Conservation (phyloP, 2,329 filamentous ascomycete species). For the Penicillium sp. region DNA sequence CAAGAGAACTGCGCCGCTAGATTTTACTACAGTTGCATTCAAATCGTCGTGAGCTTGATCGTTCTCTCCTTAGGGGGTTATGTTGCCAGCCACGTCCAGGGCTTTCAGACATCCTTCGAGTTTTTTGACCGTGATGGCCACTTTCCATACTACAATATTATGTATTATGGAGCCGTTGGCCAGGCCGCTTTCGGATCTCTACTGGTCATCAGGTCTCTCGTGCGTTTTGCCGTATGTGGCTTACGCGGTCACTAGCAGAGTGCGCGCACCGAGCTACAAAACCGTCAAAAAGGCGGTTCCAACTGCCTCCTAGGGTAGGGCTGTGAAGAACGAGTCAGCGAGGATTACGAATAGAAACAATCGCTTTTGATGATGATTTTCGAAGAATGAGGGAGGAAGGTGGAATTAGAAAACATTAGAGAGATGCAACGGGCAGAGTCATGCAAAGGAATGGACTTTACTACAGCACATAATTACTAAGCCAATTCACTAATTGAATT, state of each 20-base stretch:
- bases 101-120: slow-evolving; percentile 7
- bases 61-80: slow-evolving; percentile 4
- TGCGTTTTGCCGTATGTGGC: not conserved
- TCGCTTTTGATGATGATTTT: too few species aligned
- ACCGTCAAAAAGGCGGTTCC: not conserved
- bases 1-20: not conserved
- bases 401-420: too few species aligned
- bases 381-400: too few species aligned
- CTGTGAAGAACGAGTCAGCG: too few species aligned
- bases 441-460: too few species aligned
- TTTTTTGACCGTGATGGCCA: not conserved
- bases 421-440: too few species aligned
- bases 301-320: not conserved
- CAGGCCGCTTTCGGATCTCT: too few species aligned
- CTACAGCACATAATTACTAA: too few species aligned
- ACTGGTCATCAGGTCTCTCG: not conserved
- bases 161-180: slow-evolving; percentile 9
- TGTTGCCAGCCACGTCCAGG: slow-evolving; percentile 4
- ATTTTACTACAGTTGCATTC: slow-evolving; percentile 3
- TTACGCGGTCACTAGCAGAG: not conserved
- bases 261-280: not conserved
- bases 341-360: too few species aligned
- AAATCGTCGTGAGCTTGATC: not conserved
- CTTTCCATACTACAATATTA: slow-evolving; percentile 8
- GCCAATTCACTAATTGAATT: too few species aligned